Conservation (phyloP, 139 green algal genomes). For the Tetradesmus obliquus region DNA sequence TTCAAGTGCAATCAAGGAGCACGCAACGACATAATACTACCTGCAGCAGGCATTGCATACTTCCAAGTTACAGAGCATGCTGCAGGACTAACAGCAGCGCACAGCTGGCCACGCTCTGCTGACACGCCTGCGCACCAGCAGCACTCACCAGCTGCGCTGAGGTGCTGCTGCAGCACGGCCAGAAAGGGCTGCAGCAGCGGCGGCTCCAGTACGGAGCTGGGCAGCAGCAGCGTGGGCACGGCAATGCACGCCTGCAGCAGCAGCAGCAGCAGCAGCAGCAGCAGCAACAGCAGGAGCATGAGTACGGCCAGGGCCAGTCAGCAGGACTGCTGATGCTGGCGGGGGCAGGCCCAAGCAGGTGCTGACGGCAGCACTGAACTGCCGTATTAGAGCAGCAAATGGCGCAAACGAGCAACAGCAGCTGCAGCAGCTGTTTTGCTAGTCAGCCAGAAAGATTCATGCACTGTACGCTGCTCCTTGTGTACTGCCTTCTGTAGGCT, state of each 20-base stretch:
- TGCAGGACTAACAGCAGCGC: not conserved
- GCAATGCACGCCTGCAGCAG: slow-evolving; percentile 17
- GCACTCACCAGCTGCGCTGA: slow-evolving; percentile 5
- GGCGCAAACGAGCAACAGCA: not conserved
- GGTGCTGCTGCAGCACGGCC: slow-evolving; percentile 27
- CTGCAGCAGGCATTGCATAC: not conserved
- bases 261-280: slow-evolving; percentile 19
- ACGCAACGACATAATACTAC: not conserved
- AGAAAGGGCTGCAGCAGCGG: slow-evolving; percentile 22
- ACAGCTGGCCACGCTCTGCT: not conserved
- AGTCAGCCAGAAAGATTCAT: not conserved
- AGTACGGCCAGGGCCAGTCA: not conserved
- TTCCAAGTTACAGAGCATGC: not conserved
- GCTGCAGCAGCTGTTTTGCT: no score
- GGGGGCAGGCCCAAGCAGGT: not conserved
- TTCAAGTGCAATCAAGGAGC: not conserved
- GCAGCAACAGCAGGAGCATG: not conserved
- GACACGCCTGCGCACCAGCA: not conserved
- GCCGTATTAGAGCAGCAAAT: not conserved
- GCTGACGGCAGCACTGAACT: no score
- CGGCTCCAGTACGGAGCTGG: slow-evolving; percentile 12
- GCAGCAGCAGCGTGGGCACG: slow-evolving; percentile 31
- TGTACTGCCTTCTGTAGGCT: not conserved
- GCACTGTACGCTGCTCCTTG: not conserved
- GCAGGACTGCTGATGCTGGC: not conserved